Evolutionary conservation across 1,284 basidiomycete species (phyloP).

Genomic region (Sanguinoderma infundibulare): DNA sequence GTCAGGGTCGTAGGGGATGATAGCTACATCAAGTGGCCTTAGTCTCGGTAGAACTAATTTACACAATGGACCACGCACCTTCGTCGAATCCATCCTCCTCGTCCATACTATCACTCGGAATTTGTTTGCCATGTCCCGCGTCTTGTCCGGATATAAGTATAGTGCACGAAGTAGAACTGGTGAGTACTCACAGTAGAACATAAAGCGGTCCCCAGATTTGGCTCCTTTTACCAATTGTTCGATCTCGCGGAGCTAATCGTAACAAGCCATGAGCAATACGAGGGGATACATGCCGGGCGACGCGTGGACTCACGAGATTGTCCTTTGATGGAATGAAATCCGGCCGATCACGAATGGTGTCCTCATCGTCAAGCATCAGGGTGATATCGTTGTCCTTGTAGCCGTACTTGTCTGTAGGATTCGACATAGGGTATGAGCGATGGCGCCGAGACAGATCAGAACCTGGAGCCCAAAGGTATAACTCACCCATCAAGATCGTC

Average conservation of each 20-base stretch:
- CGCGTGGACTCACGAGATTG: conserved; percentile 23
- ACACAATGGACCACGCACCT: no score
- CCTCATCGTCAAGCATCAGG: conserved; percentile 35
- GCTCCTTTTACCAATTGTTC: conserved; percentile 33
- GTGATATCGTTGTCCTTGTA: conserved; percentile 34
- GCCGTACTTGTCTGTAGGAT: conserved; percentile 28
- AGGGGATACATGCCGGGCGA: neutral
- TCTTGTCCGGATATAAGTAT: neutral
- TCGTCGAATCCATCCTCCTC: conserved; percentile 34
- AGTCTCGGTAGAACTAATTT: no score
- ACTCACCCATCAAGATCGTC: conserved; percentile 16
- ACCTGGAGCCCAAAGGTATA: neutral
- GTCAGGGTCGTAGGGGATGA: neutral
- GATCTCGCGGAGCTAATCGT: conserved; percentile 38
- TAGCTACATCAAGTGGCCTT: conserved; percentile 14
- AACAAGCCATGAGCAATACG: no score
- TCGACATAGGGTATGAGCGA: neutral
- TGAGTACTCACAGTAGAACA: conserved; percentile 41
- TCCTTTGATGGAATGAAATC: conserved; percentile 10
- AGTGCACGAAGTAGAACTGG: neutral
- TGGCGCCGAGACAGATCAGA: neutral
- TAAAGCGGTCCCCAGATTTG: conserved; percentile 39
- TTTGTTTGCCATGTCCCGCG: conserved; percentile 13
- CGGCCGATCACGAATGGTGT: neutral
- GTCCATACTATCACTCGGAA: neutral